A percentile compares a stretch with the other conserved stretches of the same genome.
Conservation (phyloP, 805 yeast species). For the Candida verbasci region DNA sequence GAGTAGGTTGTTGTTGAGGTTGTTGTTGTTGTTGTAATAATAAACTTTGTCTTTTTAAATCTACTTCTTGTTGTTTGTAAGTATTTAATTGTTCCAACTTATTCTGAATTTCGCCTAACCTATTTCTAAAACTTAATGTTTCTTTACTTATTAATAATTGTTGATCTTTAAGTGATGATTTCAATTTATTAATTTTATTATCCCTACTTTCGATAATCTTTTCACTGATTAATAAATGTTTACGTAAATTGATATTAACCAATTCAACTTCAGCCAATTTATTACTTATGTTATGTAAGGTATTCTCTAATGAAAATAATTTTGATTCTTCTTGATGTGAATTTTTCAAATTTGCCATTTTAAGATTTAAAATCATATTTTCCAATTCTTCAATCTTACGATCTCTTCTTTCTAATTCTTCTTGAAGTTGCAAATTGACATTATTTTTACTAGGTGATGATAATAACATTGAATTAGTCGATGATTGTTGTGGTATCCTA, state of each 20-base stretch:
- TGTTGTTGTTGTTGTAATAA: slow-evolving; percentile 1
- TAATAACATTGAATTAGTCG: background rate
- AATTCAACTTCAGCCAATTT: slow-evolving; percentile 58
- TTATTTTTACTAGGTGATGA: slow-evolving; percentile 2
- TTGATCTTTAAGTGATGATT: slow-evolving; percentile 46
- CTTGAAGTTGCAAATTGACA: slow-evolving; percentile 7
- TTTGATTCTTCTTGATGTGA: slow-evolving; percentile 43
- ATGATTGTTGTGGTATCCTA: slow-evolving; percentile 1
- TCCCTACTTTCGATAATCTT: slow-evolving; percentile 56
- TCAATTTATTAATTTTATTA: slow-evolving; percentile 52
- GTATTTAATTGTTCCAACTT: slow-evolving; percentile 6
- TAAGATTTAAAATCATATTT: slow-evolving; percentile 22
- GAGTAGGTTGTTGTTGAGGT: slow-evolving; percentile 1
- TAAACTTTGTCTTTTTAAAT: slow-evolving; percentile 1
- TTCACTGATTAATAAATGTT: slow-evolving; percentile 52
- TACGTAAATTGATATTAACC: slow-evolving; percentile 55
- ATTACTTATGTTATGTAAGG: slow-evolving; percentile 53
- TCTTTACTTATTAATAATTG: slow-evolving; percentile 39
- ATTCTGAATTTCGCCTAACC: slow-evolving; percentile 18
- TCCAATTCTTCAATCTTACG: slow-evolving; percentile 27
- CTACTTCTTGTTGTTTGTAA: slow-evolving; percentile 9
- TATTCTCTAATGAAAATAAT: slow-evolving; percentile 50
- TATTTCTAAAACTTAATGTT: slow-evolving; percentile 44
- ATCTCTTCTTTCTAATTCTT: slow-evolving; percentile 25
- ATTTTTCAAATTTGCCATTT: slow-evolving; percentile 25